Conservation (phyloP, 1,284 basidiomycete species). For the Melanopsichium pennsylvanicum region DNA sequence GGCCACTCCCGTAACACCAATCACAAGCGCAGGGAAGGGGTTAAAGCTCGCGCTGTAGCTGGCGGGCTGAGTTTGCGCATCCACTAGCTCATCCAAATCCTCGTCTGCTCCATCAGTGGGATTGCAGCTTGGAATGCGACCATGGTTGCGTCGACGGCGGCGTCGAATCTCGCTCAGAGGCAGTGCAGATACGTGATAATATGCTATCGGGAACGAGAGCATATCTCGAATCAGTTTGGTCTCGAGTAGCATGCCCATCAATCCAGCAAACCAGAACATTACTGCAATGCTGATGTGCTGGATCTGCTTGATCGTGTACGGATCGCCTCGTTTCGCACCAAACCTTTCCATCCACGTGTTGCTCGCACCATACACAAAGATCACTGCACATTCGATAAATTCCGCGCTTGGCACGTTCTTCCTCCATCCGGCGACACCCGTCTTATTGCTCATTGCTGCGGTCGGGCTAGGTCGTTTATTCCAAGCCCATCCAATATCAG, state of each 20-base stretch:
- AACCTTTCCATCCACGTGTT: constrained; percentile 97
- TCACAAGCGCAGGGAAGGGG: constrained; percentile 80
- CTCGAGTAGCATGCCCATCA: constrained; percentile 89
- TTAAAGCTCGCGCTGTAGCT: constrained; percentile 83
- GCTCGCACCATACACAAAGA: constrained; percentile 86
- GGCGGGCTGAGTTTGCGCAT: constrained; percentile 49
- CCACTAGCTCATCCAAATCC: constrained; percentile 31
- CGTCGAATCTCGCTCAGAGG: constrained; percentile 19
- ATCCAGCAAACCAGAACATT: constrained; percentile 95
- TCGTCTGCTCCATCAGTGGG: constrained; percentile 4
- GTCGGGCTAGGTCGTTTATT: constrained; percentile 69
- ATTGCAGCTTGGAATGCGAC: neutral
- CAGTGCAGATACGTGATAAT: constrained; percentile 18
- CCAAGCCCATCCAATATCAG: constrained; percentile 94
- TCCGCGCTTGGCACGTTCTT: constrained; percentile 71
- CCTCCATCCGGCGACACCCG: constrained; percentile 44
- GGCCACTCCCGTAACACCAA: constrained; percentile 89
- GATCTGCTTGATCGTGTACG: constrained; percentile 89
- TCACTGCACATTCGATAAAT: constrained; percentile 84
- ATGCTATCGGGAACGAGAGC: constrained; percentile 47
- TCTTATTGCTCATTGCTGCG: constrained; percentile 3
- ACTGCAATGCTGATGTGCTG: constrained; percentile 93
- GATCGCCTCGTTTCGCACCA: constrained; percentile 79
- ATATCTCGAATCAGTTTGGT: constrained; percentile 69
- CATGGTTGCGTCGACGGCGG: constrained; percentile 2